phyloP scores from a whole-genome alignment of 495 filamentous ascomycete species.

The Tuber borchii region DNA sequence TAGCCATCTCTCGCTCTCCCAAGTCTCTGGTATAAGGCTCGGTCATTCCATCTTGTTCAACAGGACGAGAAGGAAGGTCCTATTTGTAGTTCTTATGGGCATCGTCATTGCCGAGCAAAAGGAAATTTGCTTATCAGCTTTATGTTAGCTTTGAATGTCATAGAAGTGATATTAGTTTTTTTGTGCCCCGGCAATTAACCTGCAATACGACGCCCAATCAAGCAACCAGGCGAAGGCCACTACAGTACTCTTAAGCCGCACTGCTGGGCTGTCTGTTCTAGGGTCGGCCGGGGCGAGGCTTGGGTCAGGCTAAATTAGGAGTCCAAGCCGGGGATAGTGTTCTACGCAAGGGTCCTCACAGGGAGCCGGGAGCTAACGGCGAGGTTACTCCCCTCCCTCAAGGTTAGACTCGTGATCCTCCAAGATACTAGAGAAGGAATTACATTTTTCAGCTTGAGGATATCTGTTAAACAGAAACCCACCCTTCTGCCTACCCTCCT shows the following conservation, averaged over 20 bases:
- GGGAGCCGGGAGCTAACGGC: too few species aligned
- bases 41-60: too few species aligned
- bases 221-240: too few species aligned
- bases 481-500: background rate
- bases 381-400: background rate
- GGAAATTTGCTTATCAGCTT: background rate
- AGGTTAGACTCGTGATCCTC: background rate
- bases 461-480: background rate
- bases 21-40: too few species aligned
- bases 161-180: background rate
- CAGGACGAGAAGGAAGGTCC: background rate
- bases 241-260: too few species aligned
- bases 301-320: background rate
- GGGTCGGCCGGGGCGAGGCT: too few species aligned
- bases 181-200: background rate
- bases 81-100: background rate
- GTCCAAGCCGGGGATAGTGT: too few species aligned
- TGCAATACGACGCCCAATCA: background rate
- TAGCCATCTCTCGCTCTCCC: too few species aligned
- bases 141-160: background rate
- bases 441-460: background rate
- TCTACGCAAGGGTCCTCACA: too few species aligned
- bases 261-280: too few species aligned
- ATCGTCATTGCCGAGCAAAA: background rate
- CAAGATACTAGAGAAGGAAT: background rate